These are phyloP conservation scores for Ormosia semicastrata DNA, from an alignment of 306 rosid genomes.

Conservation along the genomic window DNA sequence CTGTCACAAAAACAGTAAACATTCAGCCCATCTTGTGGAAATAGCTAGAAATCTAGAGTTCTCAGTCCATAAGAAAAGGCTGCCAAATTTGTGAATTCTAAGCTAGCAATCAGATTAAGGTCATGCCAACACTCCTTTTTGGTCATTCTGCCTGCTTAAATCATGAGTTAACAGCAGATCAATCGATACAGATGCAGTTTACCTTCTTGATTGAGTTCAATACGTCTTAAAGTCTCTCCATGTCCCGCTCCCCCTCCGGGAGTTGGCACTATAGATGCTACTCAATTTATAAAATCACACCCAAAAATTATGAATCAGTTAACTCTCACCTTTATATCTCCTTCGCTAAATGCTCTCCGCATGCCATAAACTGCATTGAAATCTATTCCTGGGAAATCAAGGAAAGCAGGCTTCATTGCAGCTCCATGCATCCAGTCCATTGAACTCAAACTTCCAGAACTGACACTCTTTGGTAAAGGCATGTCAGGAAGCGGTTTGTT, in stretches of 20 bases:
- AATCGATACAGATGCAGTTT: neutral
- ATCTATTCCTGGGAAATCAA: slow-evolving; percentile 74
- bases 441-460: slow-evolving; percentile 68
- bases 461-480: slow-evolving; percentile 65
- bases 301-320: neutral
- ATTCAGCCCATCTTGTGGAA: slow-evolving; percentile 34
- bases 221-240: neutral
- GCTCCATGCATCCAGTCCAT: slow-evolving; percentile 73
- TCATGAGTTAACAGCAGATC: neutral
- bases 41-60: slow-evolving; percentile 47
- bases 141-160: neutral
- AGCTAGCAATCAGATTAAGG: neutral
- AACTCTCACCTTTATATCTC: slow-evolving; percentile 86
- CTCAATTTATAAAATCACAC: neutral
- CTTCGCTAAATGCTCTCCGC: slow-evolving; percentile 89
- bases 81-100: neutral
- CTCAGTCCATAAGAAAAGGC: slow-evolving; percentile 27
- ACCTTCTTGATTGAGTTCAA: neutral
- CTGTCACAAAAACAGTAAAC: slow-evolving; percentile 64
- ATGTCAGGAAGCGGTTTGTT: slow-evolving; percentile 42
- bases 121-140: neutral
- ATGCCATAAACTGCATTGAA: slow-evolving; percentile 60
- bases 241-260: no score
- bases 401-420: slow-evolving; percentile 52
- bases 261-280: neutral